Conservation (phyloP, 257 asterid species). For the Nicotiana obtusifolia region DNA sequence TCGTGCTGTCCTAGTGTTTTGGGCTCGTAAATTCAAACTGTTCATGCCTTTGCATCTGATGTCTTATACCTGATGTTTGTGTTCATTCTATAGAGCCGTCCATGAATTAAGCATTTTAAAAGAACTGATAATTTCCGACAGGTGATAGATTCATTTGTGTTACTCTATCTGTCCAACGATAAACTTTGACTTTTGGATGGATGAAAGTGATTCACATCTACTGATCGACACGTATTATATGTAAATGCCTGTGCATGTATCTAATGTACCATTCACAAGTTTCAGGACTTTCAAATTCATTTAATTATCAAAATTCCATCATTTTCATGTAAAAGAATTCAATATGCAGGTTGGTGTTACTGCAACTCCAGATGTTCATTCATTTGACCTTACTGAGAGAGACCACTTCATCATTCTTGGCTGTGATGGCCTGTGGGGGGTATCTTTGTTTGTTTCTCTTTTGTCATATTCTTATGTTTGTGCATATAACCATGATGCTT, state of each 20-base stretch:
- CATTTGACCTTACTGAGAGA: slow-evolving; percentile 88
- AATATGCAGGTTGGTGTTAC: slow-evolving; percentile 78
- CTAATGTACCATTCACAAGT: not conserved
- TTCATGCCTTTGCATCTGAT: too few species aligned
- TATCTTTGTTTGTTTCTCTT: slow-evolving; percentile 22
- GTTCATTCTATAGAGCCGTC: too few species aligned
- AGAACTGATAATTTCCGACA: not conserved
- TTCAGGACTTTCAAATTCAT: not conserved
- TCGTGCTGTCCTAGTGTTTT: too few species aligned
- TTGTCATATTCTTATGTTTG: not conserved
- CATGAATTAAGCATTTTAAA: too few species aligned
- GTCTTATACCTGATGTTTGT: too few species aligned
- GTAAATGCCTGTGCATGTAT: not conserved
- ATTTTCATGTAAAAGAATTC: slow-evolving; percentile 3
- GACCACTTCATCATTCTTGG: slow-evolving; percentile 88
- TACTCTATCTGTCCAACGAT: not conserved
- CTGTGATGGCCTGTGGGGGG: slow-evolving; percentile 99
- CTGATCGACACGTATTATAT: too few species aligned
- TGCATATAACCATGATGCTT: not conserved
- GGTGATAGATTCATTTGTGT: not conserved
- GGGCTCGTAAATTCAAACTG: too few species aligned
- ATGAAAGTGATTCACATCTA: not conserved
- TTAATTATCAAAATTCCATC: not conserved
- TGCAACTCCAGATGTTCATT: slow-evolving; percentile 83
- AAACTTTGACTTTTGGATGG: not conserved